Conservation (phyloP, 2,329 filamentous ascomycete genomes). For the Anthostomella pinea region DNA sequence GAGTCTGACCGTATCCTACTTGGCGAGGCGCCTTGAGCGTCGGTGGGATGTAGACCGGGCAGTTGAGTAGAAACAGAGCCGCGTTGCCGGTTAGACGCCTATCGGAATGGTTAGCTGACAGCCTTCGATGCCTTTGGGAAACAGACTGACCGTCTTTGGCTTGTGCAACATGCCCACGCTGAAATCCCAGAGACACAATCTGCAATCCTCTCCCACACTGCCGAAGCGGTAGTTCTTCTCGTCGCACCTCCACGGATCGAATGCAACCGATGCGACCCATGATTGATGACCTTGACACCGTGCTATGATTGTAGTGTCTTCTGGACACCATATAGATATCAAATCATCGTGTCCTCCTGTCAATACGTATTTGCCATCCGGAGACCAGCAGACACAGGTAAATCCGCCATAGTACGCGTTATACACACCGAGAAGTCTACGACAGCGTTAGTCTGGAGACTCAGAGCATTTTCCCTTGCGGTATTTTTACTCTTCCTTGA, state of each 20-base stretch:
- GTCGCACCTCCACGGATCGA: slow-evolving; percentile 96
- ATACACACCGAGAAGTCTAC: slow-evolving; percentile 79
- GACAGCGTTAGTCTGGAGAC: slow-evolving; percentile 5
- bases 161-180: slow-evolving; percentile 93
- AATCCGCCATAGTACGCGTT: slow-evolving; percentile 92
- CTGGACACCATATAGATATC: slow-evolving; percentile 91
- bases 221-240: slow-evolving; percentile 94
- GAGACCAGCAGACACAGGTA: slow-evolving; percentile 94
- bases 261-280: slow-evolving; percentile 90
- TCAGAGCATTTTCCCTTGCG: neutral
- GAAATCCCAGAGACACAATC: slow-evolving; percentile 94
- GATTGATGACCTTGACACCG: slow-evolving; percentile 93
- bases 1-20: slow-evolving; percentile 70
- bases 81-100: slow-evolving; percentile 56
- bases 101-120: neutral
- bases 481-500: slow-evolving; percentile 73
- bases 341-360: slow-evolving; percentile 96
- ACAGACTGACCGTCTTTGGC: slow-evolving; percentile 70
- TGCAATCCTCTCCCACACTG: slow-evolving; percentile 90
- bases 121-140: slow-evolving; percentile 13
- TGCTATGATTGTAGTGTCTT: slow-evolving; percentile 80
- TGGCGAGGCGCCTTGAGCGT: slow-evolving; percentile 57
- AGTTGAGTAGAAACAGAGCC: slow-evolving; percentile 53
- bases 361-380: slow-evolving; percentile 91
- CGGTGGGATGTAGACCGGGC: slow-evolving; percentile 50